Evolutionary conservation across 1,284 basidiomycete species (phyloP), one percentile per base, ranked within the genome.

Genomic region (Anthracocystis walkeri): DNA sequence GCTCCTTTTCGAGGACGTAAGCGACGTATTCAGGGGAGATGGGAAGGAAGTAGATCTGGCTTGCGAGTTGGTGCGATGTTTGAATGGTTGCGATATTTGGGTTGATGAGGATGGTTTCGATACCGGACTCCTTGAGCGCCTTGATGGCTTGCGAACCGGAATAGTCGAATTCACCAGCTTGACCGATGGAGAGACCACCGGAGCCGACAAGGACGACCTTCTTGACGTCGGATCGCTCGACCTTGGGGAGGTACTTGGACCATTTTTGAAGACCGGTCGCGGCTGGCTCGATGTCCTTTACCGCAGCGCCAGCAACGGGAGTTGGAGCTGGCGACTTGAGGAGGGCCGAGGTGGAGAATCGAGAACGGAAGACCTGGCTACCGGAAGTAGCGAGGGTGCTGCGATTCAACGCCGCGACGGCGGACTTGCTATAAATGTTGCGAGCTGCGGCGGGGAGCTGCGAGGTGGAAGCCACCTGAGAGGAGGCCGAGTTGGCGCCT

Each of bases 161-260:
- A 87, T 99, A 99, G 87, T 99, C 97, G 87, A 99, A 99, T 87
- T 99, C 97, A 86, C 97, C 97, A 5, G 97, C 97, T 87, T 99
- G 97, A 48, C 97, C 97, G 75, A 99, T 99, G 84, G 91, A 92
- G 53, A 99, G 90, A 71, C 97, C 97, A 82, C 97, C 97, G 75
- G 92, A 93, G 74, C 97, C 97, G 55, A 99, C 94, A 65, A 99
- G 93, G 69, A 99, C 89, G 54, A 99, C 97, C 85, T 96, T 97
- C 86, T 92, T 91, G 51, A 99, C 96, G 80, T 97, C 91, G 27
- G 93, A 75, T 31, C 83, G 79, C 66, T 77, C 75, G 40, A 77
- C 78, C 68, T 82, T 82, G 40, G 80, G 80, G 33, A 82, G 67
- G 67, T 79, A 82, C 67, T 77, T 82, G 61, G 57, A 67, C 80